A percentile compares a stretch with the other conserved stretches of the same genome.
These are phyloP conservation scores for Blastocystis sp. DNA, from an alignment of 352 stramenopile genomes.

Conservation along the genomic window DNA sequence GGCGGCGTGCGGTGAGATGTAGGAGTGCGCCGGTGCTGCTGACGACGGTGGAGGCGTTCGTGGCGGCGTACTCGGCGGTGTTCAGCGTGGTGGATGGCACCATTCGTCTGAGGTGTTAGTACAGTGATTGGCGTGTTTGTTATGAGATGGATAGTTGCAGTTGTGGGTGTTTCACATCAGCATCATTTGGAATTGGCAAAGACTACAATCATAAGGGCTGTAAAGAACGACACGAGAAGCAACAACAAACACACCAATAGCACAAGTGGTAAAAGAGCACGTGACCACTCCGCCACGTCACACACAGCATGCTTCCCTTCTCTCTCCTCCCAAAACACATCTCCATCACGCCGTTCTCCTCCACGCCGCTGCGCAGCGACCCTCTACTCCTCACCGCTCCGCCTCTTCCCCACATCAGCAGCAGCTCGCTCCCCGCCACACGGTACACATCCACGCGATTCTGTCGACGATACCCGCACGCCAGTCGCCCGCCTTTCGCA, in stretches of 20 bases:
- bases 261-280: constrained; percentile 55
- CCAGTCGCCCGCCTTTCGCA: constrained; percentile 14
- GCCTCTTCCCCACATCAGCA: constrained; percentile 2
- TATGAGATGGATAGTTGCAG: too few relatives aligned
- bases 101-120: neutral
- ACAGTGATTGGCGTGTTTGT: too few relatives aligned
- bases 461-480: neutral
- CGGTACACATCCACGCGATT: constrained; percentile 8
- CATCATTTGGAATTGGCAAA: too few relatives aligned
- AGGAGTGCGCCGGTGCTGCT: neutral
- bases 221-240: too few relatives aligned
- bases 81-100: neutral
- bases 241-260: constrained; percentile 41
- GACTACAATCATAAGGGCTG: too few relatives aligned
- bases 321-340: constrained; percentile 10
- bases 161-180: too few relatives aligned
- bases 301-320: constrained; percentile 46
- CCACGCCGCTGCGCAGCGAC: neutral
- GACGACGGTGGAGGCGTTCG: neutral
- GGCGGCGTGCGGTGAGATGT: neutral
- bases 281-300: constrained; percentile 43
- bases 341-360: constrained; percentile 24
- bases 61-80: neutral
- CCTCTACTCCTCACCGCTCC: constrained; percentile 16
- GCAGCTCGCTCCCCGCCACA: neutral